Evolutionary conservation across 768 basidiomycete genomes (phyloP).

Genomic region (Mycena haematopus): DNA sequence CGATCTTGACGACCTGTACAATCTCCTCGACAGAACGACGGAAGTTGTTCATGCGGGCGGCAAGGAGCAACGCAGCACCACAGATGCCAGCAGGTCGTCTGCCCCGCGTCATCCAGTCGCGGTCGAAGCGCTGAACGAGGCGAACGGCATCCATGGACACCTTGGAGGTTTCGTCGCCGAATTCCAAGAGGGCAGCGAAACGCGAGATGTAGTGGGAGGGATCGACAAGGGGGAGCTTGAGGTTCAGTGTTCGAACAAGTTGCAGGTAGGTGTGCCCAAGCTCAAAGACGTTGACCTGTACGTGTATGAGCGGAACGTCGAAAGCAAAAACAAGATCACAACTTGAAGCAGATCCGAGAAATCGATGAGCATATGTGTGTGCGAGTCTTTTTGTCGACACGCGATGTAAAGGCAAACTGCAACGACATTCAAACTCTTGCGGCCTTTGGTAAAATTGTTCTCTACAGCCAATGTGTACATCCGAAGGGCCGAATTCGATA

Average conservation of each 20-base stretch:
- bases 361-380: conserved; percentile 97
- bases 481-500: conserved; percentile 81
- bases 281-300: conserved; percentile 94
- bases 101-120: conserved; percentile 97
- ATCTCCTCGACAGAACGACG: conserved; percentile 92
- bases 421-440: conserved; percentile 90
- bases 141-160: conserved; percentile 94
- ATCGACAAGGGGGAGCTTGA: conserved; percentile 88
- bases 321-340: conserved; percentile 17
- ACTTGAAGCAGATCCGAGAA: conserved; percentile 97
- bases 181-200: conserved; percentile 93
- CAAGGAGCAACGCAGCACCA: conserved; percentile 92
- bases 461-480: conserved; percentile 94
- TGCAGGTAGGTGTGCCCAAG: conserved; percentile 96
- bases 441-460: conserved; percentile 92
- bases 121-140: conserved; percentile 90
- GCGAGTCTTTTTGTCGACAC: conserved; percentile 88
- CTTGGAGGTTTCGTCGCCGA: conserved; percentile 91
- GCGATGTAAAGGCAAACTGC: conserved; percentile 96
- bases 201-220: conserved; percentile 97
- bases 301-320: conserved; percentile 1
- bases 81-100: conserved; percentile 97
- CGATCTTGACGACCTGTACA: conserved; percentile 98
- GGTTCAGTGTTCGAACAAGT: conserved; percentile 85
- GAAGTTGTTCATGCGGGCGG: conserved; percentile 99